Evolutionary conservation across 2,329 filamentous ascomycete genomes (phyloP).

Genomic region (Fusarium oxysporum): DNA sequence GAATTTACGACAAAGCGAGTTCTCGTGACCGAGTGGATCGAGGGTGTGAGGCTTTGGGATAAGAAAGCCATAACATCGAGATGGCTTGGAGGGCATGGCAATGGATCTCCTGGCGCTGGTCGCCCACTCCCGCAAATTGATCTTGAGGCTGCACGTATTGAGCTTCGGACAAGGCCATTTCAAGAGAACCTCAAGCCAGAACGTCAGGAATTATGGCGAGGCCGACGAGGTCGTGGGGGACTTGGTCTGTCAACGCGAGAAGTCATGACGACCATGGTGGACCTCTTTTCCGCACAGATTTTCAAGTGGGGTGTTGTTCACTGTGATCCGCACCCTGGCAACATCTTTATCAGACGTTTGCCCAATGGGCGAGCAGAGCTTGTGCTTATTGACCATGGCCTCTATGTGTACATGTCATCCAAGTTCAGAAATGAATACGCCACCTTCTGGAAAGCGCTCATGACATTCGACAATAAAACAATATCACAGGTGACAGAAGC

Average conservation of each 20-base stretch:
- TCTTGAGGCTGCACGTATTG: constrained; percentile 57
- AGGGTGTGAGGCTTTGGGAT: constrained; percentile 93
- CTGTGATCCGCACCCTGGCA: constrained; percentile 96
- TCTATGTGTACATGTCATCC: constrained; percentile 92
- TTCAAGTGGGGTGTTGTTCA: constrained; percentile 97
- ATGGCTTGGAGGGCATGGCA: constrained; percentile 82
- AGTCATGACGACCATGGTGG: constrained; percentile 96
- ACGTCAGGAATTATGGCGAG: constrained; percentile 78
- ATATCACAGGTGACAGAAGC: constrained; percentile 76
- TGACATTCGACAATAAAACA: constrained; percentile 91
- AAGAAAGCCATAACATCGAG: constrained; percentile 80
- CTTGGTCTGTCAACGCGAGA: constrained; percentile 85
- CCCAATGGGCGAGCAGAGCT: constrained; percentile 87
- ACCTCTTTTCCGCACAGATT: constrained; percentile 97
- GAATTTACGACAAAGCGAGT: constrained; percentile 86
- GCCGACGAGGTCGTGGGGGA: constrained; percentile 77
- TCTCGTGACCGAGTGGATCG: constrained; percentile 97
- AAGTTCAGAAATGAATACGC: constrained; percentile 88
- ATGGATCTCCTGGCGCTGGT: constrained; percentile 83
- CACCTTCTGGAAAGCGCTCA: constrained; percentile 90
- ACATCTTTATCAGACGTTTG: constrained; percentile 92
- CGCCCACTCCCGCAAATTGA: constrained; percentile 67
- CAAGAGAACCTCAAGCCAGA: constrained; percentile 80
- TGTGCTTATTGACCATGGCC: constrained; percentile 95
- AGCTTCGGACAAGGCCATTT: constrained; percentile 63